phyloP scores from a whole-genome alignment of 495 filamentous ascomycete species.

The Letharia columbiana region DNA sequence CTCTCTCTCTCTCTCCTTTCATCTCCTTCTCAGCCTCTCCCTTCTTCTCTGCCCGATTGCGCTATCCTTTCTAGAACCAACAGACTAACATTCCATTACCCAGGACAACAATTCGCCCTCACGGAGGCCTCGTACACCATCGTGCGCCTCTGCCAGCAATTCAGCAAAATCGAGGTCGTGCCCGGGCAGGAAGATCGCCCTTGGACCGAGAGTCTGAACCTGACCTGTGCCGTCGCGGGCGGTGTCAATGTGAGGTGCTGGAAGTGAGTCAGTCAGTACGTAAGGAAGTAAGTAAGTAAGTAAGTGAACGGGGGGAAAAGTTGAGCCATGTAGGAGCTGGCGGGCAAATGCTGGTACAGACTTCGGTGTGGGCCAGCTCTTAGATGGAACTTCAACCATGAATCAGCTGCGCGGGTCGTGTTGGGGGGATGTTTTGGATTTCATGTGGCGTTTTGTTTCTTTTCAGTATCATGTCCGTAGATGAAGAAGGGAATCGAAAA shows the following conservation, averaged over 20 bases:
- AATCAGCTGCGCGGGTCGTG: too few relatives aligned
- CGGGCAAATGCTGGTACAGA: neutral
- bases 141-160: neutral
- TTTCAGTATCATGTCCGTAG: too few relatives aligned
- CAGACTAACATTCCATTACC: slow-evolving; percentile 14
- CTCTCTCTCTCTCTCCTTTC: neutral
- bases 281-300: too few relatives aligned
- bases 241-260: neutral
- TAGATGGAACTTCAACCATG: too few relatives aligned
- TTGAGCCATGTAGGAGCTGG: neutral
- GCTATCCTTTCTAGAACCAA: neutral
- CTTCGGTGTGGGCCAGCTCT: neutral
- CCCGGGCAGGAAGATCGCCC: neutral
- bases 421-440: too few relatives aligned
- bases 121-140: slow-evolving; percentile 37
- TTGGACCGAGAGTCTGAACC: neutral
- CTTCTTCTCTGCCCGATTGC: neutral
- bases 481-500: too few relatives aligned
- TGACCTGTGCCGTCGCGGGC: neutral
- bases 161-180: neutral
- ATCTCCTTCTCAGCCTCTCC: neutral
- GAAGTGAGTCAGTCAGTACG: neutral
- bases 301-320: neutral
- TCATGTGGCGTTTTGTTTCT: too few relatives aligned
- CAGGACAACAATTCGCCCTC: slow-evolving; percentile 49